Base-by-base conservation (phyloP, 129 eudicot genomes). In the Deinandra increscens region DNA sequence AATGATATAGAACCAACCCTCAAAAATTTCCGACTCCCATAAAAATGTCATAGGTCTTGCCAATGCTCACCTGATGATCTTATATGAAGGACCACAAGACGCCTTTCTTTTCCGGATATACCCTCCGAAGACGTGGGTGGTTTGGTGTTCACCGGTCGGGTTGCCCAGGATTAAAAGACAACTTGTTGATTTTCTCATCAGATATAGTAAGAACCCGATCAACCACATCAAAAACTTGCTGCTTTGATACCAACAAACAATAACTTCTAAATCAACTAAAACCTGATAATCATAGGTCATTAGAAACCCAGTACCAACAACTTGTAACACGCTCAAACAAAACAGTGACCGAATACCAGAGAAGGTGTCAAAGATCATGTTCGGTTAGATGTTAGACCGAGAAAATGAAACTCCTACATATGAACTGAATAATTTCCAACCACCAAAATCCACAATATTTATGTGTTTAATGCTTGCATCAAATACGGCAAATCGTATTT, bases 391-490 rank as follows among this genome's bases (percentile, higher is more conserved):
- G 60, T 75, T 66, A 42, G 68, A 50, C 64, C 37, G 63, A 15
- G 66, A 73, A 62, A n/a, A 43, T 45, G 1, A 41, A 42, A 54
- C 59, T 15, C 53, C 71, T 13, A 42, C 67, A 12, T 13, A 71
- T 42, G 5, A 66, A 58, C 74, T 31, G 58, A 20, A 66, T 31
- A 42, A 39, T 37, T 33, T 45, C 48, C 45, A 26, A 75, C 38
- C 62, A 58, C 61, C 74, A 75, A 75, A 74, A 75, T 56, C 74
- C 80, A 75, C 56, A 75, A 67, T 36, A 56, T 56, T 34, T 66
- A 6, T 31, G 68, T 34, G 53, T 63, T 73, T 61, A 62, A 72
- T 3, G 51, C 41, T 69, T 69, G 54, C 66, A 54, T 39, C 26
- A 15, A 55, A 54, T 37, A 64, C 23, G 26, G 20, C 33, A 53